Base-by-base conservation (phyloP, 805 yeast genomes). In the Metschnikowia lachancei region DNA sequence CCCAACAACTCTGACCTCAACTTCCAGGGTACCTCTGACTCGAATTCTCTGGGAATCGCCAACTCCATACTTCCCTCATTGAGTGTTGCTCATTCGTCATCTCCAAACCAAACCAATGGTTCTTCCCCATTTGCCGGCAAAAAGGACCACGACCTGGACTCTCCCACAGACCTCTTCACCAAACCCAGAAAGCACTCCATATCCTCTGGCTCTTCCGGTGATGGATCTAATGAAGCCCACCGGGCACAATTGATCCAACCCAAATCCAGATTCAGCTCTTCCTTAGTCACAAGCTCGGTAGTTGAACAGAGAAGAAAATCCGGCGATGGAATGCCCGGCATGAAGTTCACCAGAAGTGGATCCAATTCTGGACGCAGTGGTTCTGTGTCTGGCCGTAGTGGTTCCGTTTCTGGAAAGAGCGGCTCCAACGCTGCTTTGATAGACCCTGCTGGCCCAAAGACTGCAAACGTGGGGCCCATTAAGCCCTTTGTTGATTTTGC, bases 131-230 rank as follows among this genome's bases (percentile, higher is more conserved):
- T n/a, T 56, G 57, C 32, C 47, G 61, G 43, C 46, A 62, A 50
- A 13, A 47, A 47, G 4, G 53, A 53, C 36, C 40, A 39, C 18
- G 55, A 46, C 53, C 45, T 45, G 24, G 62, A 65, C 10, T 72
- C 83, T 1, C 78, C 77, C 1, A 80, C 79, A 53, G 82, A 78
- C 36, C 79, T 80, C 55, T 80, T 81, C 56, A 70, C 71, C 46
- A 57, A 55, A 20, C 46, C 54, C 46, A 49, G 55, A 18, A 50
- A 63, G 66, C 41, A 63, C 61, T 41, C 67, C 2, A 44, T 51
- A 3, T 12, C 46, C 3, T 39, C 42, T 24, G 30, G 45, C 4
- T 36, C 43, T 5, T 46, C 48, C n/a, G 46, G 66, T 19, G 67
- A 64, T 41, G 63, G 54, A 32, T 26, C 60, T 26, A 46, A 50